Evolutionary conservation across 805 yeast genomes (phyloP).

Genomic region (Ogataea methylovora): DNA sequence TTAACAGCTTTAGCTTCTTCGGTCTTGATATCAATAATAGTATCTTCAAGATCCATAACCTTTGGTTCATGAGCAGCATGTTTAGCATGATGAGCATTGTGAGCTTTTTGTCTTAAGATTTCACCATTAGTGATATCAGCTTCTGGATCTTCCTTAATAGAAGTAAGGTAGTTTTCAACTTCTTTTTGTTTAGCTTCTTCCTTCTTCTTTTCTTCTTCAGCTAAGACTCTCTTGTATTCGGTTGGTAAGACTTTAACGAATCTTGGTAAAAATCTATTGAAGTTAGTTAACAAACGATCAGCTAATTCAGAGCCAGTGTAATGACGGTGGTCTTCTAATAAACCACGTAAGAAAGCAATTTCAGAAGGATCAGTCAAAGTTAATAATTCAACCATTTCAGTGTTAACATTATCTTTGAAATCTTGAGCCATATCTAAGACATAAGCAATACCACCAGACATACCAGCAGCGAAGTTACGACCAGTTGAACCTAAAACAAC

Average conservation of each 20-base stretch:
- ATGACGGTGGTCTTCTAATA: constrained; percentile 92
- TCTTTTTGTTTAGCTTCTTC: constrained; percentile 63
- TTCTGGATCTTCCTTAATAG: constrained; percentile 75
- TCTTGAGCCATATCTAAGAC: constrained; percentile 95
- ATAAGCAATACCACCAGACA: constrained; percentile 99
- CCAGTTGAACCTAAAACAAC: constrained; percentile 89
- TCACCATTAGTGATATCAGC: constrained; percentile 89
- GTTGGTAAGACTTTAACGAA: constrained; percentile 90
- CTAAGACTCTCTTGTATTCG: constrained; percentile 87
- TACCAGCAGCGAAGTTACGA: constrained; percentile 93
- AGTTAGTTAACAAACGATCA: constrained; percentile 70
- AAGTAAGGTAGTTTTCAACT: constrained; percentile 55
- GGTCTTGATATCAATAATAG: constrained; percentile 60
- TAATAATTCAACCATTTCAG: constrained; percentile 74
- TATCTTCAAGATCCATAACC: constrained; percentile 84
- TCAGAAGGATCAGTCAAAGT: constrained; percentile 79
- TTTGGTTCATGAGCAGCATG: constrained; percentile 57
- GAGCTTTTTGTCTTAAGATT: constrained; percentile 49
- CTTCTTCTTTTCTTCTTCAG: constrained; percentile 58
- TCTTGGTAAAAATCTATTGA: constrained; percentile 80
- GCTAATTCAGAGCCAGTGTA: constrained; percentile 92
- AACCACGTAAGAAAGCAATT: constrained; percentile 87
- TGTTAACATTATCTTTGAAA: constrained; percentile 71
- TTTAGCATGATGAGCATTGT: constrained; percentile 15
- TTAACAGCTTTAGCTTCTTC: constrained; percentile 58